Evolutionary conservation across 108 stramenopile species (phyloP).

Genomic region (Nannochloropsis salina): DNA sequence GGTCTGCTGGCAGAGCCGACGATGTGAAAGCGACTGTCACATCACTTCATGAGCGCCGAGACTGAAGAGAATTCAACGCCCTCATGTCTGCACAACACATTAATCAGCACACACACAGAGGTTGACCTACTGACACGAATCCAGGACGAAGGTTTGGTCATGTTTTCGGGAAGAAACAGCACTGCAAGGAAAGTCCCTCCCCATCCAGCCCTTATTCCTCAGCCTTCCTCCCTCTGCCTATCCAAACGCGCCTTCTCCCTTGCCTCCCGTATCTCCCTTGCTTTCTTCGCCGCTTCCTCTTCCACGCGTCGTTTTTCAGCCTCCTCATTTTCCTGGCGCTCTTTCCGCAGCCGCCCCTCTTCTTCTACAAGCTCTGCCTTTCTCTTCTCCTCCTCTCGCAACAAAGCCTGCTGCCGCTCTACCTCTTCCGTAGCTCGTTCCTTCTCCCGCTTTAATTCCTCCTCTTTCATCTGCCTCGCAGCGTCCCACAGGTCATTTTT

Average conservation of each 20-base stretch:
- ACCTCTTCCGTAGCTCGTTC: neutral
- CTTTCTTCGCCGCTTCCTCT: neutral
- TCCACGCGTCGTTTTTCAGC: neutral
- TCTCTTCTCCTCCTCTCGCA: neutral
- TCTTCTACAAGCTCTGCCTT: neutral
- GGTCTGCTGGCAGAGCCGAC: too few species aligned
- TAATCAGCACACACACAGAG: too few species aligned
- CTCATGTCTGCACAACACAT: too few species aligned
- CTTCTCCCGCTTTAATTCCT: conserved; percentile 28
- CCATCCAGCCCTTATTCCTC: neutral
- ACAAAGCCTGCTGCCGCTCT: neutral
- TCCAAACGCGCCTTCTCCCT: neutral
- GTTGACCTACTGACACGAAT: too few species aligned
- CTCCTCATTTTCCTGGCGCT: neutral
- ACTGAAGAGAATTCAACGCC: too few species aligned
- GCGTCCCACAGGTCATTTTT: neutral
- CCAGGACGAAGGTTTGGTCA: too few species aligned
- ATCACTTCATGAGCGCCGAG: too few species aligned
- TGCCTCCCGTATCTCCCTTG: neutral
- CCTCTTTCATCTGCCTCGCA: conserved; percentile 27
- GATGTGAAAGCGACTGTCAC: too few species aligned
- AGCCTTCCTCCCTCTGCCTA: conserved; percentile 17
- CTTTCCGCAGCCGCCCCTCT: neutral
- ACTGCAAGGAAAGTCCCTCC: neutral
- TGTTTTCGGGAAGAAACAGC: too few species aligned